A percentile compares a stretch with the other conserved stretches of the same genome.
These are phyloP conservation scores for Malassezia globosa DNA, from an alignment of 1,284 basidiomycete species.

Conservation along the genomic window DNA sequence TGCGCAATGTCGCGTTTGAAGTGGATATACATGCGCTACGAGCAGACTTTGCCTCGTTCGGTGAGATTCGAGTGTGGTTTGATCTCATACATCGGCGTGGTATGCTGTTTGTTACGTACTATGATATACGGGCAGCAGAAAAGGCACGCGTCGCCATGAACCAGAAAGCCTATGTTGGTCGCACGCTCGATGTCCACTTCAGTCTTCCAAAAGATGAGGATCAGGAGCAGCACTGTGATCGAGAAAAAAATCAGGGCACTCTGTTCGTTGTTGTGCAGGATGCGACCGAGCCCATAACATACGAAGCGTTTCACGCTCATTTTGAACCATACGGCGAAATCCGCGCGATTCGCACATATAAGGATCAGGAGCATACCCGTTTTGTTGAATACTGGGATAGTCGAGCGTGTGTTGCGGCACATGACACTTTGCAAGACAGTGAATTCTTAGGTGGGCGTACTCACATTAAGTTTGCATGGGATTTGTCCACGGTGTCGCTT, in stretches of 20 bases:
- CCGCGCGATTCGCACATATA: constrained; percentile 56
- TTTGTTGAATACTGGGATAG: constrained; percentile 25
- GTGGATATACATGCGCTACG: constrained; percentile 49
- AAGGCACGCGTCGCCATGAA: constrained; percentile 67
- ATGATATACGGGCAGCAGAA: constrained; percentile 78
- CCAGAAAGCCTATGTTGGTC: constrained; percentile 20
- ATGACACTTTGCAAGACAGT: constrained; percentile 66
- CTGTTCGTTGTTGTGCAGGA: constrained; percentile 65
- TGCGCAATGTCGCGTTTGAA: constrained; percentile 59
- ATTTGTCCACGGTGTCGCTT: constrained; percentile 47
- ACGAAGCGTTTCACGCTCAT: constrained; percentile 67
- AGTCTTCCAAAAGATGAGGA: constrained; percentile 77
- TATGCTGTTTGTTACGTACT: constrained; percentile 95
- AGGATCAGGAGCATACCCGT: constrained; percentile 26
- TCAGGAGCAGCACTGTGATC: constrained; percentile 60
- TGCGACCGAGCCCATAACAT: constrained; percentile 61
- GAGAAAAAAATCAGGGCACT: constrained; percentile 83
- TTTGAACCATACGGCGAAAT: constrained; percentile 83
- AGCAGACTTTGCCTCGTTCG: constrained; percentile 73
- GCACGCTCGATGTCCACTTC: constrained; percentile 91
- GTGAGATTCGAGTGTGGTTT: constrained; percentile 91
- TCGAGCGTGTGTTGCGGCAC: constrained; percentile 61
- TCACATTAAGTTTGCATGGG: constrained; percentile 80
- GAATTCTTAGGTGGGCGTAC: constrained; percentile 72
- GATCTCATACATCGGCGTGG: constrained; percentile 84